Base-by-base conservation (phyloP, 208 protist species). In the Trypanosoma lewisi region DNA sequence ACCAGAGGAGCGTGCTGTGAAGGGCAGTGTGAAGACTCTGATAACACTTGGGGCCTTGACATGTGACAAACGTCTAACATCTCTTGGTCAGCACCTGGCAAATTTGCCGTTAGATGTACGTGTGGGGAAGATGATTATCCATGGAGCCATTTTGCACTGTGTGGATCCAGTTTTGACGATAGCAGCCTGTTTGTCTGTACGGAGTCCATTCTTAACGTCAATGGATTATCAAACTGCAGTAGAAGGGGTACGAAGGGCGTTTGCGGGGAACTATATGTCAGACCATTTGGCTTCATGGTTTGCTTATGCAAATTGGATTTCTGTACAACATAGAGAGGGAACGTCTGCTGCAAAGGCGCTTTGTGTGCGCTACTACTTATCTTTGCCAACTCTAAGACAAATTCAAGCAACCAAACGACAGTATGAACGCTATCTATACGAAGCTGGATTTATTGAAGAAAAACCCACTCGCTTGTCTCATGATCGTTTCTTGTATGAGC, bases 111-210 rank as follows among this genome's bases (percentile, higher is more conserved):
- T 97, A 21, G 94, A 97, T 70, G 83, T 93, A 51, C 78, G 83
- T 45, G 68, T 97, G 19, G 94, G 91, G 11, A 98, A 98, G 69
- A 96, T 98, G 93, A 92, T 98, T 56, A 88, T 98, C n/a, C 97
- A 96, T 70, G 93, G 87, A 48, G 90, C 88, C 19, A 78, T 98
- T 21, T 85, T 98, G 41, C 74, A 94, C 41, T 99, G 98, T 83
- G 28, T 98, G 17, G 97, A 98, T 68, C 96, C 96, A 7, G 86
- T 98, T 21, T 73, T 99, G 30, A 99, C 97, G 12, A 97, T 99
- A 60, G 96, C 96, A 8, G 98, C 97, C 0, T 89, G 83, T 63
- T 73, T 96, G 3, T 73, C 81, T 17, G 73, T 85, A 9, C 90
- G 93, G 19, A 85, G 82, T 52, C 96, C 95, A 11, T 98, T 98